These are phyloP conservation scores for Arthrobotrys sphaeroides DNA, from an alignment of 2,329 filamentous ascomycete species.

Conservation along the genomic window DNA sequence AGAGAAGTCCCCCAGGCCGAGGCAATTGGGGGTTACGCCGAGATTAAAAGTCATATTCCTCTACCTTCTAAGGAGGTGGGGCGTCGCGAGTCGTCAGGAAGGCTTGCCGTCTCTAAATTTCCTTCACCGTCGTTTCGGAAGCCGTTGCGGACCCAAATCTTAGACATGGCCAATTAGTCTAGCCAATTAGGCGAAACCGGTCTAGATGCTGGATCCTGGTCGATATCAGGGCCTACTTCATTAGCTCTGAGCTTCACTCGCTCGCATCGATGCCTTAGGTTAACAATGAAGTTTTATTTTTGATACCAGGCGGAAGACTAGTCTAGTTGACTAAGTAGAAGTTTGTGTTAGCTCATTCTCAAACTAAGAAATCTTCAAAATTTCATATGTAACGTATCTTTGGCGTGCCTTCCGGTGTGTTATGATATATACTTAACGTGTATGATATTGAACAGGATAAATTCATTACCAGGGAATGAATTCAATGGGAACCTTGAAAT, in stretches of 20 bases:
- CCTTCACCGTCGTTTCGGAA: conserved; percentile 44
- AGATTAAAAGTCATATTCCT: conserved; percentile 30
- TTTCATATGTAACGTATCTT: too few relatives aligned
- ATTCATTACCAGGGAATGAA: conserved; percentile 8
- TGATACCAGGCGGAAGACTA: neutral
- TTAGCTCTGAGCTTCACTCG: neutral
- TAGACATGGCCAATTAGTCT: neutral
- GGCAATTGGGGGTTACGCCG: conserved; percentile 33
- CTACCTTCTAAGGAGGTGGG: conserved; percentile 25
- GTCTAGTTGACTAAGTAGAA: too few relatives aligned
- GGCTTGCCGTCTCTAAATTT: conserved; percentile 35
- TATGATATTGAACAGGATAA: neutral
- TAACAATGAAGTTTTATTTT: too few relatives aligned
- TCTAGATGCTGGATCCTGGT: neutral
- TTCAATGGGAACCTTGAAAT: neutral
- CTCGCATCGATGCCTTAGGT: neutral
- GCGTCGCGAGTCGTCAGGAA: conserved; percentile 12
- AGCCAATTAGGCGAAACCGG: conserved; percentile 31
- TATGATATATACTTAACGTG: neutral
- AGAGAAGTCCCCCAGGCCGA: neutral
- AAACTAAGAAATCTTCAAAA: too few relatives aligned
- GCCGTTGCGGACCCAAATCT: conserved; percentile 30
- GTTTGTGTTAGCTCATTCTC: too few relatives aligned
- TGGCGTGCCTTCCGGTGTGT: neutral
- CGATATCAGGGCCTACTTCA: neutral